Evolutionary conservation across 306 rosid species (phyloP), one percentile per base, ranked within the genome.

Genomic region (Potentilla sterilis): DNA sequence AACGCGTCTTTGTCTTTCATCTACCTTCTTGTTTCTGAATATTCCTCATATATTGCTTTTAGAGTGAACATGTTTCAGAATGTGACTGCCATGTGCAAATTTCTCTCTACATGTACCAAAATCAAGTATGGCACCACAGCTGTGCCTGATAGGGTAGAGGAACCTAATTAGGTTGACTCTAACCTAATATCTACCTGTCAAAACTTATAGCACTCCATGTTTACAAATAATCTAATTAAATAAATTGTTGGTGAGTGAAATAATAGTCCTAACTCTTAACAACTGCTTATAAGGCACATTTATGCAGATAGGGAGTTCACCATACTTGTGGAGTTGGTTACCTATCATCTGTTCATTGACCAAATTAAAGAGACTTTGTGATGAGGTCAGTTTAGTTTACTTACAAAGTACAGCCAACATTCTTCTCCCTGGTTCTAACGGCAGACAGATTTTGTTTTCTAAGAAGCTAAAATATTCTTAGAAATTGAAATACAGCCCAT

Each of bases 401-500:
- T 55, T 58, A 2, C 67, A 16, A 61, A 59, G 55, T 73, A 43
- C 54, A 14, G 51, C 43, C 77, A 16, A 40, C 48, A 73, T 73
- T 59, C 77, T 28, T 73, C 77, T 71, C 28, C 10, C 40, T 51
- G 75, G n/a, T 67, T 67, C 71, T 34, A 70, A 70, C 62, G 47
- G 42, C 69, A 46, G 73, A 57, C 52, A 54, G 70, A 22, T 32
- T 51, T 43, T 64, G 64, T 38, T 44, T 65, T 58, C 1, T 14
- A 75, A 78, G 88, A 81, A 79, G 84, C 58, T 79, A 52, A 75
- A 77, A 82, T 81, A 77, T 77, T 82, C 74, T 75, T 3, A 43
- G 44, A 76, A 52, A 75, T 78, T 73, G 13, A 75, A 19, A 81
- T 80, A 84, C 90, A 86, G 88, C 89, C 84, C 83, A 76, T 81